These are phyloP conservation scores for Conidiobolus incongruus DNA, from an alignment of 371 early-diverging fungal genomes.

Conservation along the genomic window DNA sequence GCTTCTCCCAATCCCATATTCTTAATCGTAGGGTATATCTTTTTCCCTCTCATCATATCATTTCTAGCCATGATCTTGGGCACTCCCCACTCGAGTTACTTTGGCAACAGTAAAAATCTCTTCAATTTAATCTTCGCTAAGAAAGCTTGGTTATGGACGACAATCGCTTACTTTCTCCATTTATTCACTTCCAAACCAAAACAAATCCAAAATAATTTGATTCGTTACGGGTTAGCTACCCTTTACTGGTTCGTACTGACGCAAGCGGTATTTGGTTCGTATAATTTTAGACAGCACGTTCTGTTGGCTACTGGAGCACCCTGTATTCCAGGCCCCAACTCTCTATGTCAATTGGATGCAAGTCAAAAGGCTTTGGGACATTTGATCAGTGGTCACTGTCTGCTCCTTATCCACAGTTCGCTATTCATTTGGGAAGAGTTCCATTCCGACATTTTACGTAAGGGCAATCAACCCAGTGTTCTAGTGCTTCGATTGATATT, in stretches of 20 bases:
- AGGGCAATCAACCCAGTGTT: conserved; percentile 3
- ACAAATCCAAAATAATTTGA: neutral
- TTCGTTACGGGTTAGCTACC: neutral
- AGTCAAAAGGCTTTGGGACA: conserved; percentile 28
- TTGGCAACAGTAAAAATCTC: neutral
- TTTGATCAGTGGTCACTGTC: conserved; percentile 77
- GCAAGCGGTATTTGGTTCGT: neutral
- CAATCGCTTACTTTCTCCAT: neutral
- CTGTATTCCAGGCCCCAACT: neutral
- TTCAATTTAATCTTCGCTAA: conserved; percentile 3
- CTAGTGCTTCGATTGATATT: conserved; percentile 6
- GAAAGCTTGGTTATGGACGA: conserved; percentile 4
- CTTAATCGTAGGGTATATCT: too few species aligned
- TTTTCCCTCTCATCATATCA: too few species aligned
- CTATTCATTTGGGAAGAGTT: conserved; percentile 57
- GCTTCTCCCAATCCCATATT: too few species aligned
- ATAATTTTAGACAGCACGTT: neutral
- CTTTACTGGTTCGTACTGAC: conserved; percentile 1
- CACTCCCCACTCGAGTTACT: neutral
- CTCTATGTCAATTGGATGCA: conserved; percentile 14
- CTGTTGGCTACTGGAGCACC: conserved; percentile 3
- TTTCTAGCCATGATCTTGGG: too few species aligned
- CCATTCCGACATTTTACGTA: conserved; percentile 11
- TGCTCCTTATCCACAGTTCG: conserved; percentile 60
- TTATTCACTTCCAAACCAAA: neutral